Base-by-base conservation (phyloP, 2,329 filamentous ascomycete genomes). In the Huntiella savannae region DNA sequence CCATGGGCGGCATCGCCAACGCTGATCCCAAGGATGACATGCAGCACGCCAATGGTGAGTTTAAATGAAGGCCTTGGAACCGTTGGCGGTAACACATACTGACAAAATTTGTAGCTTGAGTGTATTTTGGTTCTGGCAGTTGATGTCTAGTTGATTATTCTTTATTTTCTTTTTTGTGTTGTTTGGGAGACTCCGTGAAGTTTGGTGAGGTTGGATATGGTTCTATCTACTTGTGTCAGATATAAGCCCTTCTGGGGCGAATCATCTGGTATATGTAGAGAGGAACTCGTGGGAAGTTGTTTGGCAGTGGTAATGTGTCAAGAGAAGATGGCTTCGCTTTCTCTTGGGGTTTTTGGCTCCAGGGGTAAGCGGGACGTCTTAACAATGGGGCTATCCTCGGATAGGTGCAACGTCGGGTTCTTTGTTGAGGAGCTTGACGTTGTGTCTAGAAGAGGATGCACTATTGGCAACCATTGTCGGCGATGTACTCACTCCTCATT, bases 1-100 rank as follows among this genome's bases (percentile, higher is more conserved):
- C 86, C 59, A 93, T 93, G 62, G 83, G 83, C 55, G 77, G 77
- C 54, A 93, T 93, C 62, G 83, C 84, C 55, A 78, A 77, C 54
- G 78, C 73, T 55, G 69, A 75, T 58, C 66, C 66, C 49, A 81
- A 86, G 54, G 77, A 77, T 36, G 81, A 86, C 13, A 83, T 91
- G 58, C 84, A 87, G 66, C 75, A 75, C 55, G 77, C 77, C 60
- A 72, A 71, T 57, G 76, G 77, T 58, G 72, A 73, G 57, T 75
- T 78, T 54, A 74, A 76, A 50, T 43, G 16, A 40, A 16, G 12
- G 28, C 12, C 15, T 15, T 16, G 40, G 44, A 41, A 28, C 16
- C 16, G 40, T 43, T 34, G 41, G 40, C 33, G 32, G 35, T 35
- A 5, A 7, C 5, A 28, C 7, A 2, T 28, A 28, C 39, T 28